Evolutionary conservation across 495 filamentous ascomycete species (phyloP), one percentile per base, ranked within the genome.

Genomic region (Aspergillus kassunensis): DNA sequence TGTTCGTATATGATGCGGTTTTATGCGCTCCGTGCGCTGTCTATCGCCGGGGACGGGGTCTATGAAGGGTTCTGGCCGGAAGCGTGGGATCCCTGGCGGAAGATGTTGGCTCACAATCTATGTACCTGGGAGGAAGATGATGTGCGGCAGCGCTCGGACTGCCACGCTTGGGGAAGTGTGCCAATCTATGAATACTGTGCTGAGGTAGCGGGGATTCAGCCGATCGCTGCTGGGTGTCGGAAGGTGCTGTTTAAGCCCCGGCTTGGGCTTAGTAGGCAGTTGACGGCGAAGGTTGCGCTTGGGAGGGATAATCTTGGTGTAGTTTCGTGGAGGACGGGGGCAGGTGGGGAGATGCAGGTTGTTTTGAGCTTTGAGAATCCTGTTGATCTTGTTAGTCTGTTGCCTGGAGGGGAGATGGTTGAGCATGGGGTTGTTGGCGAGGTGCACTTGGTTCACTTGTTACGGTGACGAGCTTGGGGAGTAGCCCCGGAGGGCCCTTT

Each of bases 101-200:
- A 33, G 21, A 69, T 69, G 67, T 46, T 73, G 3, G 58, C 53
- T 5, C 58, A 70, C 46, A 69, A 71, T 45, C 54, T 72, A 15
- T 58, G 67, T 1, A 73, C 70, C 1, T 73, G 70, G 69, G 70
- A 67, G 36, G 70, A 73, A 41, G 69, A 72, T 29, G 66, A 67
- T 44, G 69, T 71, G 2, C 53, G 64, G 2, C 64, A 73, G 45
- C 55, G 70, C 8, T 69, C 65, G 2, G 70, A 73, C 40, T 73
- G 70, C 15, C 70, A 73, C 59, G 70, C 68, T 1, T 73, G 70
- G 70, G 67, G 69, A 2, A 70, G 68, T 47, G 70, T 69, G 12
- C 69, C 70, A 8, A 58, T 73, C 10, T 73, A 70, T 51, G 70
- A 73, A 35, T 70, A 59, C 44, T 69, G 65, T 8, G 65, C 65